Percentiles rank a stretch among this genome's conserved stretches.
Evolutionary conservation across 2,329 filamentous ascomycete genomes (phyloP).

Genomic region (Colletotrichum zoysiae): DNA sequence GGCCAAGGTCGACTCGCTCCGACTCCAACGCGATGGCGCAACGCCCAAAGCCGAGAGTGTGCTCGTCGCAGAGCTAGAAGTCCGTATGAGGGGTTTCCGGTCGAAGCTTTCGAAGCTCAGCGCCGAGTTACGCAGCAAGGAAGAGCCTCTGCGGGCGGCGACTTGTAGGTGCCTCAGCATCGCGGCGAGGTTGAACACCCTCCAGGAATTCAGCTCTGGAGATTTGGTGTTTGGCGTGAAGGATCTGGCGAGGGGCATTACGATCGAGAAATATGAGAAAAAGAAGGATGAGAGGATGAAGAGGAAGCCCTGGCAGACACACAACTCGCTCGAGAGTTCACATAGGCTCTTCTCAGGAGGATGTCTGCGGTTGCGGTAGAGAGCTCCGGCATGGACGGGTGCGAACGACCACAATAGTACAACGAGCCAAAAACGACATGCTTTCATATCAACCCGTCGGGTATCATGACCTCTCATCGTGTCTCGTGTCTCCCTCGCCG

Average conservation of each 20-base stretch:
- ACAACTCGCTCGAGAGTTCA: neutral
- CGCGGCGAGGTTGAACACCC: neutral
- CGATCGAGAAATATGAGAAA: neutral
- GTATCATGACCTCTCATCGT: constrained; percentile 46
- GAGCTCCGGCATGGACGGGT: neutral
- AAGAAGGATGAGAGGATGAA: neutral
- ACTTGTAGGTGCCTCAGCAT: neutral
- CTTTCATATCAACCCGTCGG: constrained; percentile 5
- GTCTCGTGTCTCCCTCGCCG: constrained; percentile 46
- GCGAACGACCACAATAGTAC: neutral
- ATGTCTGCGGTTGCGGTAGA: neutral
- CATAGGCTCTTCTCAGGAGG: neutral
- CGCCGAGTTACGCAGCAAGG: neutral
- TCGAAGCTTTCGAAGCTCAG: neutral
- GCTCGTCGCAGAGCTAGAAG: neutral
- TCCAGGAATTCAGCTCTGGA: neutral
- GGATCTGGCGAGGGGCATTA: neutral
- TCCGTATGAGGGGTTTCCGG: neutral
- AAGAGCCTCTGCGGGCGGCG: neutral
- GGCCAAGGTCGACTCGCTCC: neutral
- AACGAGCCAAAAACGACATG: neutral
- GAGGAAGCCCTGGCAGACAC: neutral
- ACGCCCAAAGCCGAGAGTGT: neutral
- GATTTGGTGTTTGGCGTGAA: neutral
- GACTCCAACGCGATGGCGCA: neutral